Percentiles rank a stretch among this genome's conserved stretches.
phyloP scores from a whole-genome alignment of 2,329 filamentous ascomycete genomes.

The Bimuria novae-zelandiae region DNA sequence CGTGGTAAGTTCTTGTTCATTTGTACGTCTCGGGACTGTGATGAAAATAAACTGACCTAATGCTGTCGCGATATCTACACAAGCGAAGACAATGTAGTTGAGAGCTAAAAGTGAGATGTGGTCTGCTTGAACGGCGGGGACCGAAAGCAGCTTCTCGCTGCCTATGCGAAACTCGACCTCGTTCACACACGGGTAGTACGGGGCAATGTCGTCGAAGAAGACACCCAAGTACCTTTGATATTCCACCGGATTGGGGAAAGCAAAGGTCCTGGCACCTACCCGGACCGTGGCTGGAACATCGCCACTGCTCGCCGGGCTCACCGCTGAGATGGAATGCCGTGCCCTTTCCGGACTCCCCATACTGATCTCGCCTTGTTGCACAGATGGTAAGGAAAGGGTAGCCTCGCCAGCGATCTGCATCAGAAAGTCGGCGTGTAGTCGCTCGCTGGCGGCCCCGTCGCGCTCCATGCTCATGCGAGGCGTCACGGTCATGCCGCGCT shows the following conservation, averaged over 20 bases:
- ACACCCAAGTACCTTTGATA: slow-evolving; percentile 30
- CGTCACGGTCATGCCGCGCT: slow-evolving; percentile 29
- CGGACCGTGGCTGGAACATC: slow-evolving; percentile 20
- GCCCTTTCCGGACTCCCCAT: slow-evolving; percentile 16
- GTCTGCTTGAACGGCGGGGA: slow-evolving; percentile 16
- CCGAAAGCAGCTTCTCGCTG: slow-evolving; percentile 29
- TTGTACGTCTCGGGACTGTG: background rate
- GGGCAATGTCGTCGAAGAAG: slow-evolving; percentile 36
- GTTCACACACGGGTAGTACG: slow-evolving; percentile 36
- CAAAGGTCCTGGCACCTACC: slow-evolving; percentile 21
- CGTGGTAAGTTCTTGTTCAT: background rate
- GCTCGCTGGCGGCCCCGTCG: slow-evolving; percentile 27
- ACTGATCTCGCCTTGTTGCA: slow-evolving; percentile 18
- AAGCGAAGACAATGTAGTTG: slow-evolving; percentile 38
- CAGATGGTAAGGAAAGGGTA: slow-evolving; percentile 27
- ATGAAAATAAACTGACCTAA: background rate
- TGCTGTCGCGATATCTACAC: slow-evolving; percentile 19
- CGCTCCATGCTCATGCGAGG: slow-evolving; percentile 33
- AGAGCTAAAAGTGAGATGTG: slow-evolving; percentile 35
- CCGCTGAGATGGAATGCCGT: slow-evolving; percentile 9
- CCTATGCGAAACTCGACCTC: slow-evolving; percentile 32
- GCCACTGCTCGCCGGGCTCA: slow-evolving; percentile 8
- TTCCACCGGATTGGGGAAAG: slow-evolving; percentile 26
- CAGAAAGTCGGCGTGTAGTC: slow-evolving; percentile 20
- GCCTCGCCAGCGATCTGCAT: slow-evolving; percentile 31